Evolutionary conservation across 108 stramenopile genomes (phyloP).

Genomic region (Skeletonema marinoi): DNA sequence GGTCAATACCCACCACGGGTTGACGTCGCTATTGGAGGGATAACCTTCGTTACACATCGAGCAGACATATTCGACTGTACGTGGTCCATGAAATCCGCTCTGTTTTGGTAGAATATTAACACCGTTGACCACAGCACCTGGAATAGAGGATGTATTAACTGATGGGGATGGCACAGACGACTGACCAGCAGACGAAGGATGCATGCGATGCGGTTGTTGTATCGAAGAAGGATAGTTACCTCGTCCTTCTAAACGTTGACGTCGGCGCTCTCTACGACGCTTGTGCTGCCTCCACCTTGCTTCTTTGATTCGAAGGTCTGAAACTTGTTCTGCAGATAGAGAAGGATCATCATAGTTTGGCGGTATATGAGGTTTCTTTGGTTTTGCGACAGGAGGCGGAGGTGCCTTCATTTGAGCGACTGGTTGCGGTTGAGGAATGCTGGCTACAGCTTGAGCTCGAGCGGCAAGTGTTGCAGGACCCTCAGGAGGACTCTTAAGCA

Average conservation of each 20-base stretch:
- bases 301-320: conserved; percentile 33
- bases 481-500: conserved; percentile 17
- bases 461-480: conserved; percentile 42
- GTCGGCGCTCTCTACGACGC: conserved; percentile 36
- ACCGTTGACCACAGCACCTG: not conserved
- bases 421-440: not conserved
- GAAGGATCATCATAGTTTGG: conserved; percentile 38
- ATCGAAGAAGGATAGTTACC: not conserved
- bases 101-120: conserved; percentile 36
- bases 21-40: conserved; percentile 65
- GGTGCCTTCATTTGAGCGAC: conserved; percentile 13
- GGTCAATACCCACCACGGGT: conserved; percentile 87
- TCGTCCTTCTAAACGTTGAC: conserved; percentile 23
- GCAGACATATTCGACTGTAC: conserved; percentile 83
- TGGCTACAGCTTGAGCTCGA: conserved; percentile 13
- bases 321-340: conserved; percentile 15
- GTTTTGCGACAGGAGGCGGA: conserved; percentile 1
- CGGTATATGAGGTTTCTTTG: conserved; percentile 34
- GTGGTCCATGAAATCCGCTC: conserved; percentile 47
- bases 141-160: conserved; percentile 6
- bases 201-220: not conserved
- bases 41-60: conserved; percentile 84
- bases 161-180: not conserved
- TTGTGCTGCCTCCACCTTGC: conserved; percentile 46
- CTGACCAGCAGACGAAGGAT: not conserved